Conservation (phyloP, 2,329 filamentous ascomycete genomes). For the Epichloe gansuensis region DNA sequence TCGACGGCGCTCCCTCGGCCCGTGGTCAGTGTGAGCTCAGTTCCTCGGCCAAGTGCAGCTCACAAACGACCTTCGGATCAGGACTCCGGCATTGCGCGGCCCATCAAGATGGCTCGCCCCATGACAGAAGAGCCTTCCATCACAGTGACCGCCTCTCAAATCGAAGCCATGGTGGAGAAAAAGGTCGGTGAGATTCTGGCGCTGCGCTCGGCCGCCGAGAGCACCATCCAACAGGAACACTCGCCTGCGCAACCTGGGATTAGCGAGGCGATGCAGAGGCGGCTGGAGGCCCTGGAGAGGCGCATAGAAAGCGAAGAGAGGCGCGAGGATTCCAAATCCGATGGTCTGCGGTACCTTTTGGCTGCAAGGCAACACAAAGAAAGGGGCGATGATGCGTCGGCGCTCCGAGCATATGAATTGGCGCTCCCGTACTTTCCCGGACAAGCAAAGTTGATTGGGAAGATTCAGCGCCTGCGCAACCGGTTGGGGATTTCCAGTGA, state of each 20-base stretch:
- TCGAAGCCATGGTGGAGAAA: slow-evolving; percentile 84
- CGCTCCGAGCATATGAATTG: slow-evolving; percentile 75
- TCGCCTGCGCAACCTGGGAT: slow-evolving; percentile 36
- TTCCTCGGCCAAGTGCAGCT: slow-evolving; percentile 7
- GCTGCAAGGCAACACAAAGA: slow-evolving; percentile 87
- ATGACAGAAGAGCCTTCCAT: slow-evolving; percentile 19
- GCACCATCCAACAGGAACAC: slow-evolving; percentile 20
- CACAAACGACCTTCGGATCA: slow-evolving; percentile 33
- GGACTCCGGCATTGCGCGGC: slow-evolving; percentile 25
- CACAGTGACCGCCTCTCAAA: slow-evolving; percentile 57
- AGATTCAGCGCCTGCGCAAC: slow-evolving; percentile 51
- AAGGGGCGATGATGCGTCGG: slow-evolving; percentile 63
- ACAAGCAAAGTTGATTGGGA: slow-evolving; percentile 63
- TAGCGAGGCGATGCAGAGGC: slow-evolving; percentile 65
- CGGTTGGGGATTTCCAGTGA: slow-evolving; percentile 29
- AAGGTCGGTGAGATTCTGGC: slow-evolving; percentile 86
- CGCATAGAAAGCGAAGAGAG: slow-evolving; percentile 58
- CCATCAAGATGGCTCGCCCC: slow-evolving; percentile 35
- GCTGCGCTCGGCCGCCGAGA: slow-evolving; percentile 45
- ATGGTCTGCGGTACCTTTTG: slow-evolving; percentile 76
- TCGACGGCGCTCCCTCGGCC: slow-evolving; percentile 23
- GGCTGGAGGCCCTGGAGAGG: slow-evolving; percentile 73
- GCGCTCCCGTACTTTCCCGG: slow-evolving; percentile 77
- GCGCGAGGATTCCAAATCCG: slow-evolving; percentile 59
- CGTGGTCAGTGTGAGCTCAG: slow-evolving; percentile 15